Base-by-base conservation (phyloP, 2,329 filamentous ascomycete species). In the Pseudogymnoascus sp. region DNA sequence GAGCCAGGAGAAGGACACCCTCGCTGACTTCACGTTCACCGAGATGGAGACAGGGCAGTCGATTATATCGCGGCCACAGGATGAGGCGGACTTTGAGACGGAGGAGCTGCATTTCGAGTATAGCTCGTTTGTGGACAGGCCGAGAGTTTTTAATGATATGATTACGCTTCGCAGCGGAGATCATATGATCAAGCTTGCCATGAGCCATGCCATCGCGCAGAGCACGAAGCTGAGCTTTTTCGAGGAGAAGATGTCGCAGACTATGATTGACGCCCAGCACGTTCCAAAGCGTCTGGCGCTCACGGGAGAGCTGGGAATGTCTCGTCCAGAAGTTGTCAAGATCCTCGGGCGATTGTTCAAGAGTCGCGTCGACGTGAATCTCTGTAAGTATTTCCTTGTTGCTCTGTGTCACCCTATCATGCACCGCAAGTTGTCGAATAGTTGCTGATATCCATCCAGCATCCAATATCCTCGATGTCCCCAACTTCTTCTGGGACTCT, bases 91-190 rank as follows among this genome's bases (percentile, higher is more conserved):
- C 72, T 96, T 96, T 69, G 95, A 99, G 78, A 99, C 90, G 0
- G 95, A 99, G 73, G 93, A 97, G 73, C 97, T 99, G 71, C 93
- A 99, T 73, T 99, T 99, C 73, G 93, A 97, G 75, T 99, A 99
- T 79, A 96, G 91, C 70, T 83, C 86, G 0, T 83, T 91, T 64
- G 91, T 95, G 35, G 88, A 92, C 66, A 85, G 93, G 60, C 95
- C 95, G 4, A 85, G 95, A 63, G 90, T 99, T 31, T 99, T 96
- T 79, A 97, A 99, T 77, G 95, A 99, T 75, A 99, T 99, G 95
- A 97, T 99, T 70, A 99, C 95, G 0, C 79, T 99, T 50, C 83
- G 96, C 66, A 96, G 91, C 65, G 88, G 91, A 40, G 95, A 99
- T 77, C 95, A 99, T 77, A 97, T 99, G 93, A 96, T 97, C 74